Evolutionary conservation across 2,329 filamentous ascomycete species (phyloP).

Genomic region (Beauveria sp.): DNA sequence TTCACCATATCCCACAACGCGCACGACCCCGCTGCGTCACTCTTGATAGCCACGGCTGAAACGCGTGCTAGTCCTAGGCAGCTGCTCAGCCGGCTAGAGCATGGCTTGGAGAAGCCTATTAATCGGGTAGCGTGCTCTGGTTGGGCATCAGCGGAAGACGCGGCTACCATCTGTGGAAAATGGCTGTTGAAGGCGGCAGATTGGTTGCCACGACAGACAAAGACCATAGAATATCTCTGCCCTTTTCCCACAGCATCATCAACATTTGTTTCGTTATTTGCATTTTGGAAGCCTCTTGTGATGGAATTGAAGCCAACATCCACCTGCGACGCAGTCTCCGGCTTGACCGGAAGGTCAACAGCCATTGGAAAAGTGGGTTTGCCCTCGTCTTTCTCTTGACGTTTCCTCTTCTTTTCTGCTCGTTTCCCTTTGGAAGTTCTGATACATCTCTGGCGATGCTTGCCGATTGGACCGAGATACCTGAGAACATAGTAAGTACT

Average conservation of each 20-base stretch:
- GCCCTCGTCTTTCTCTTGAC: slow-evolving; percentile 22
- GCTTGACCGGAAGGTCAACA: slow-evolving; percentile 24
- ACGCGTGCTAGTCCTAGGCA: slow-evolving; percentile 55
- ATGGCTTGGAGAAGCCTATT: slow-evolving; percentile 54
- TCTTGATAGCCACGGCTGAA: slow-evolving; percentile 54
- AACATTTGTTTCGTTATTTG: not conserved
- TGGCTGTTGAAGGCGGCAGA: slow-evolving; percentile 52
- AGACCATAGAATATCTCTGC: slow-evolving; percentile 42
- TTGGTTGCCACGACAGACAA: slow-evolving; percentile 51
- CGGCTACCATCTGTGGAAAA: slow-evolving; percentile 46
- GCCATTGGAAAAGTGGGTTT: slow-evolving; percentile 16
- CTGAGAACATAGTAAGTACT: slow-evolving; percentile 30
- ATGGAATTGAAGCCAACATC: slow-evolving; percentile 60
- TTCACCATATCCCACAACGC: slow-evolving; percentile 50
- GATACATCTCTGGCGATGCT: slow-evolving; percentile 47
- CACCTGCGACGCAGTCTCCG: slow-evolving; percentile 48
- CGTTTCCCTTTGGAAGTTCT: slow-evolving; percentile 55
- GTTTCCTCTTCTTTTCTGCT: slow-evolving; percentile 42
- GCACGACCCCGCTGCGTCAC: slow-evolving; percentile 47
- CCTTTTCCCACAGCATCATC: not conserved
- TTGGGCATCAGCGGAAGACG: slow-evolving; percentile 37
- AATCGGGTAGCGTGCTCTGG: slow-evolving; percentile 41
- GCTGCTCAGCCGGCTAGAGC: slow-evolving; percentile 48
- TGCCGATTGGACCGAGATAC: slow-evolving; percentile 55
- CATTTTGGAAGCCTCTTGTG: slow-evolving; percentile 46